Evolutionary conservation across 352 stramenopile species (phyloP), one percentile per base, ranked within the genome.

Genomic region (Elongisporangium senticosum): DNA sequence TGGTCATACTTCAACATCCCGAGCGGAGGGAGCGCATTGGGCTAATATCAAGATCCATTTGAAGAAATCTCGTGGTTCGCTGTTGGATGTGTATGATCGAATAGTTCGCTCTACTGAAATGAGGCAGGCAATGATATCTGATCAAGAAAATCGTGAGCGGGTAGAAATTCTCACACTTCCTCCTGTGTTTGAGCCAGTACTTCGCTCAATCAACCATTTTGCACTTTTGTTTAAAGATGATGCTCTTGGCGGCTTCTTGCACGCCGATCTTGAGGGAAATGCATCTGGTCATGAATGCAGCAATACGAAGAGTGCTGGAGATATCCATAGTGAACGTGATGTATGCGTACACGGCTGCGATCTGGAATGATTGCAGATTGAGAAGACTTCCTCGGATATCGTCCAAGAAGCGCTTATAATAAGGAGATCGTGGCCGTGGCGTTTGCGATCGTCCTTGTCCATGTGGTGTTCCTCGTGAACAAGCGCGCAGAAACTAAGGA

Each of bases 221-320:
- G 33, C 53, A 71, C 51, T 13, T 61, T 40, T 37, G n/a, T 40
- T 20, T 26, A 7, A 40, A 66, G 17, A 15, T 62, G 43, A 2
- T 51, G 20, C 11, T 6, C 20, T 68, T 71, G 7, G 59, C 57
- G 5, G 59, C 20, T n/a, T 65, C 64, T 43, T 68, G 64, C 22
- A 68, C 8, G 14, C 50, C 48, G 6, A 65, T 15, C 48, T 68
- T 71, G n/a, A 71, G 57, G 3, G 39, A 4, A 49, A 66, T 59
- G 22, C 59, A 67, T 7, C 20, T 23, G 40, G 23, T 49, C 7
- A 53, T 43, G 47, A 63, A 61, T 0, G 40, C 43, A 8, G 53
- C 43, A 13, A 61, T 43, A 2, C 13, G 1, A 17, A 17, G 1
- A 1, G 33, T 43, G 4, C 33, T 43, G 13, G 33, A 43, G 1